Base-by-base conservation (phyloP, 176 grass and related monocot species). In the Zizania latifolia region DNA sequence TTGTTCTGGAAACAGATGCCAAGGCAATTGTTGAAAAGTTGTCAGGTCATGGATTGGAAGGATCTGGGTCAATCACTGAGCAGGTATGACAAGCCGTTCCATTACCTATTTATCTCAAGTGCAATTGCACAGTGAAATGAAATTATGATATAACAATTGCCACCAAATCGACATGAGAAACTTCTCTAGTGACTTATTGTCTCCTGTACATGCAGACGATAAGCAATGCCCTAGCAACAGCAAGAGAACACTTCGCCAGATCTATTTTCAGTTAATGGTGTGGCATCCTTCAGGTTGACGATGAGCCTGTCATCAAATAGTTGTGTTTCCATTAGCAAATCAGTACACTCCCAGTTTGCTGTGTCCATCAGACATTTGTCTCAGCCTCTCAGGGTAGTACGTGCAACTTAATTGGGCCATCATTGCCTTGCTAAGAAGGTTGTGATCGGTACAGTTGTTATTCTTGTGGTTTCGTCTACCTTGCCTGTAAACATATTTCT, bases 1-100 rank as follows among this genome's bases (percentile, higher is more conserved):
- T 91, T 44, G 75, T 94, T 81, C 75, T 94, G 58, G 92, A 94
- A 88, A 94, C 88, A 31, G 92, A 94, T 60, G 63, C 75, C 13
- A 81, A 57, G 65, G 75, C 86, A 23, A 91, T 94, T 36, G 66
- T 72, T 14, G 72, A 88, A 53, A 94, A 94, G 61, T 85, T 88
- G 3, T 64, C 66, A 38, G 40, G 65, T 15, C 83, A 87, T 78
- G 85, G 82, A 58, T 46, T 86, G 60, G 92, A 91, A 22, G 46
- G 85, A 45, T 62, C 46, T 46, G 76, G 84, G 35, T 78, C 91
- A 0, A 78, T 84, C 36, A 68, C 88, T 45, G 92, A 90, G 54
- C 92, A 91, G 88, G 92, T 90, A 65, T 15, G 27, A 16, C 16
- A 68, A 58, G 15, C 35, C 26, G 62, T 86, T 38, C 22, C 68